These are phyloP conservation scores for Polychytrium aggregatum DNA, from an alignment of 192 early-diverging fungal species.

Conservation along the genomic window DNA sequence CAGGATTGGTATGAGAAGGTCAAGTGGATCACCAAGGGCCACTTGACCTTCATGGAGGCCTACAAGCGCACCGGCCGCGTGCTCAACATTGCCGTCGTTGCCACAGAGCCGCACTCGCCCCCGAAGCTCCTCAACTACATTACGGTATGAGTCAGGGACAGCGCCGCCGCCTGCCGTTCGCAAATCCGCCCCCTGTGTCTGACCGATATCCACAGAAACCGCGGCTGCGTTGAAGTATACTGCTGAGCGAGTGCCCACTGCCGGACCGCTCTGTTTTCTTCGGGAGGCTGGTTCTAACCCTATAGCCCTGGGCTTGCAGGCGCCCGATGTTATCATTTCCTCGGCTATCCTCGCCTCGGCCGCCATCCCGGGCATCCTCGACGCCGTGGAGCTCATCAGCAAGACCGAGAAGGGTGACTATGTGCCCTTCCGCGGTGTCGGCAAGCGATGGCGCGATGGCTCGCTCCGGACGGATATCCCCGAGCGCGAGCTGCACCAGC, in stretches of 20 bases:
- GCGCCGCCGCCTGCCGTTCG: constrained; percentile 29
- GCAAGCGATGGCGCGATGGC: constrained; percentile 73
- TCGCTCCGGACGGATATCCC: constrained; percentile 67
- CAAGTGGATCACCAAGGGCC: constrained; percentile 28
- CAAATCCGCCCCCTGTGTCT: background rate
- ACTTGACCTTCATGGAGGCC: constrained; percentile 83
- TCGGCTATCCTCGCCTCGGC: constrained; percentile 80
- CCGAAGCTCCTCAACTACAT: constrained; percentile 82
- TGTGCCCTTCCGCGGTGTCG: constrained; percentile 63
- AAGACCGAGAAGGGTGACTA: constrained; percentile 51
- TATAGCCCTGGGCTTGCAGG: too few species aligned
- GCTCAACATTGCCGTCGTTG: constrained; percentile 73
- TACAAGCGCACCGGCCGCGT: constrained; percentile 77
- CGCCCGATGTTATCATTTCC: constrained; percentile 68
- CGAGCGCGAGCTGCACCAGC: constrained; percentile 55
- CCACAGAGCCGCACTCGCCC: constrained; percentile 59
- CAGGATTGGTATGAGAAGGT: constrained; percentile 16
- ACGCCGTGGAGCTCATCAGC: constrained; percentile 69
- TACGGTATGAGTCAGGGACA: too few species aligned
- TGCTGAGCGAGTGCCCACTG: too few species aligned
- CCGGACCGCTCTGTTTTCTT: too few species aligned
- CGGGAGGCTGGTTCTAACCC: too few species aligned
- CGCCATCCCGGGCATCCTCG: constrained; percentile 73
- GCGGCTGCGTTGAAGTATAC: too few species aligned
- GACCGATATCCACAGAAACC: too few species aligned